Evolutionary conservation across 1,139 yeast genomes (phyloP), one percentile per base, ranked within the genome.

Genomic region (Zygoascus sp.): DNA sequence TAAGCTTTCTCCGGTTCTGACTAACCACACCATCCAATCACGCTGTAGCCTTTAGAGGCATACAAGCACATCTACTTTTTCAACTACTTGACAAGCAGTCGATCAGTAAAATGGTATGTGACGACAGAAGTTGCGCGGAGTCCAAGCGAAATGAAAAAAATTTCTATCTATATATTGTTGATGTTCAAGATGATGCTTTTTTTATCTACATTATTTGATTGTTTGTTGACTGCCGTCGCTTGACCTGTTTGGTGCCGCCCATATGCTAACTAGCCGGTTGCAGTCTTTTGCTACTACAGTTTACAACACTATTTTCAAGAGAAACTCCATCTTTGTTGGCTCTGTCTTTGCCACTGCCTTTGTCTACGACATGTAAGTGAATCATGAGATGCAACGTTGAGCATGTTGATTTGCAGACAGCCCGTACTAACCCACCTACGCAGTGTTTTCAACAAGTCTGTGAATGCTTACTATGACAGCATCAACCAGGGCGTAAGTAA

Each of bases 251-350:
- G 3, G n/a, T 10, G 28, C 28, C n/a, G n/a, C 5, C 4, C 28
- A 16, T 19, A 21, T 32, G 15, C 47, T 39, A 39, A 40, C 40
- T 15, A n/a, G n/a, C n/a, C n/a, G n/a, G n/a, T n/a, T 36, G 7
- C 35, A 65, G 72, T 64, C 80, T 53, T 67, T 77, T 59, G 70
- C 76, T 65, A 64, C 83, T 42, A 66, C 78, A 44, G 60, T 81
- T 55, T 80, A 79, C 77, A 81, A 80, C 77, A 74, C 81, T 52
- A 67, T 92, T 56, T 83, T 87, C 79, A 87, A 87, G 79, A 88
- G 97, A 77, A 92, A 92, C 82, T 81, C 97, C 47, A 75, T 85
- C 58, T 88, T 78, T 70, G 96, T 92, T 56, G 90, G 89, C 56
- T 75, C 95, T 56, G 76, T 92, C 54, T 84, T 92, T 60, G 84